Evolutionary conservation across 2,329 filamentous ascomycete species (phyloP).

Genomic region (Paecilomyces sp.): DNA sequence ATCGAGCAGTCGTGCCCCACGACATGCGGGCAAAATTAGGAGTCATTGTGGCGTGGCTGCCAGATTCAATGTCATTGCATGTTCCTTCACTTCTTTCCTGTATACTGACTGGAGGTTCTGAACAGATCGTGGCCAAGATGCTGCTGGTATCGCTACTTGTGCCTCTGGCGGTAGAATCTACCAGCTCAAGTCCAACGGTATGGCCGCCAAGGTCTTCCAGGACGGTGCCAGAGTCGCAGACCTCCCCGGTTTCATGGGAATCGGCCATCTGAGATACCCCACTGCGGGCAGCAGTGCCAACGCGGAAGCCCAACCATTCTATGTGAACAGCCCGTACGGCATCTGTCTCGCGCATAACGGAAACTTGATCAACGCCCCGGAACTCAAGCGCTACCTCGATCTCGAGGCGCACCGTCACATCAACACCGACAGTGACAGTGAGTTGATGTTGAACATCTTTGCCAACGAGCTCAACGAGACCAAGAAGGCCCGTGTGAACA

Average conservation of each 20-base stretch:
- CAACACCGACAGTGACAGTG: constrained; percentile 84
- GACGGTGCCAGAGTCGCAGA: constrained; percentile 68
- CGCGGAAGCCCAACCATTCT: constrained; percentile 86
- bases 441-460: constrained; percentile 83
- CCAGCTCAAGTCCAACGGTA: constrained; percentile 84
- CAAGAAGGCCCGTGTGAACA: constrained; percentile 72
- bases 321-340: constrained; percentile 80
- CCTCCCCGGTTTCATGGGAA: constrained; percentile 77
- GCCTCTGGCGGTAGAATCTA: constrained; percentile 71
- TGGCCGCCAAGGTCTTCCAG: constrained; percentile 77
- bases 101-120: constrained; percentile 16
- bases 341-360: constrained; percentile 80
- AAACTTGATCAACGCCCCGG: constrained; percentile 73
- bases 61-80: constrained; percentile 13
- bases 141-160: constrained; percentile 73
- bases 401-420: constrained; percentile 75
- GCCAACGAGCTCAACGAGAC: constrained; percentile 74
- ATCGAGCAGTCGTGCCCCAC: background rate
- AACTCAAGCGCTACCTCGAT: constrained; percentile 66
- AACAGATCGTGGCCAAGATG: constrained; percentile 71
- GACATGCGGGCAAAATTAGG: background rate
- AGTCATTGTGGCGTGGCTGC: background rate
- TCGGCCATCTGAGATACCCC: constrained; percentile 81
- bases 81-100: constrained; percentile 15
- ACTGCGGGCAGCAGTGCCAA: constrained; percentile 79